Conservation (phyloP, 1,139 yeast genomes). For the Debaryomycetaceae sp. region DNA sequence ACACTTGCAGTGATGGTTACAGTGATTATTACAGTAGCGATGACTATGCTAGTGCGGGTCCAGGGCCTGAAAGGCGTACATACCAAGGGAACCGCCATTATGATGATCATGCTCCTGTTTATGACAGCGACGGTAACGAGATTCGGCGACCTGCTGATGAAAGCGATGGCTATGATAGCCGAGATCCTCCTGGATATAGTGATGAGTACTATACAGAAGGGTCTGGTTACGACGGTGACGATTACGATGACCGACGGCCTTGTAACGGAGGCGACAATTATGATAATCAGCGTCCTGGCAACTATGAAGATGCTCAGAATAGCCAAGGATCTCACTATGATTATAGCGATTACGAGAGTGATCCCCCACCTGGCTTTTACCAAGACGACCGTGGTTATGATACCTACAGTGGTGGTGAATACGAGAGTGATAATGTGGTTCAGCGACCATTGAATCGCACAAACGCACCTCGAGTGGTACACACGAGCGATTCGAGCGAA, state of each 20-base stretch:
- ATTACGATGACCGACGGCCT: conserved; percentile 8
- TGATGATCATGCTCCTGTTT: too few species aligned
- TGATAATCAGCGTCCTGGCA: conserved; percentile 5
- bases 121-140: conserved; percentile 5
- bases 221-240: conserved; percentile 6
- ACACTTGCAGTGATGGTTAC: too few species aligned
- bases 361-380: conserved; percentile 3
- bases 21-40: too few species aligned
- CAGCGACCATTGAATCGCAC: not conserved
- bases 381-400: conserved; percentile 9
- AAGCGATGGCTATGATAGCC: conserved; percentile 3
- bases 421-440: conserved; percentile 6
- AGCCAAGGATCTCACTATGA: not conserved
- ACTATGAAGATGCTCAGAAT: conserved; percentile 4
- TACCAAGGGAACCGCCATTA: too few species aligned
- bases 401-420: conserved; percentile 9
- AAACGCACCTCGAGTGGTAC: conserved; percentile 1
- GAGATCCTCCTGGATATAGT: conserved; percentile 7
- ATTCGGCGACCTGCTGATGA: conserved; percentile 3
- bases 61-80: too few species aligned
- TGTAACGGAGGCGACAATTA: conserved; percentile 2
- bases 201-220: conserved; percentile 1
- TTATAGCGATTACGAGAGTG: conserved; percentile 5
- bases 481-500: not conserved
- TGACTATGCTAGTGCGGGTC: too few species aligned